A percentile compares a stretch with the other conserved stretches of the same genome.
Conservation (phyloP, 2,329 filamentous ascomycete species). For the Colletotrichum aenigma region DNA sequence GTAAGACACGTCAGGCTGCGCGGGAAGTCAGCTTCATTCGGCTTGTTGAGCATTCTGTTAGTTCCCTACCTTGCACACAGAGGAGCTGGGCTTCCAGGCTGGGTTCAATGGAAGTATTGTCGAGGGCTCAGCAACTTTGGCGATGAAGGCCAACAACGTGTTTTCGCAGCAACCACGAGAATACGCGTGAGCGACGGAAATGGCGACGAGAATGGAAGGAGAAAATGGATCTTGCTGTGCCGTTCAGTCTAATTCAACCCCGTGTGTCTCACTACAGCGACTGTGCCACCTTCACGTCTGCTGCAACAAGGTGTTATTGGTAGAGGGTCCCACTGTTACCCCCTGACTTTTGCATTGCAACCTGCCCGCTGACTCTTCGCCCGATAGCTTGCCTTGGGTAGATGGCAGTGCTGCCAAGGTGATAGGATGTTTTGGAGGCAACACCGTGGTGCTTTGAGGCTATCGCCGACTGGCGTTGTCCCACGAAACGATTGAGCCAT, state of each 20-base stretch:
- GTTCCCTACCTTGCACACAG: not conserved
- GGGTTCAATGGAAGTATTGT: not conserved
- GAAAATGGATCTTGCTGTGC: not conserved
- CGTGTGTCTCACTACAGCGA: not conserved
- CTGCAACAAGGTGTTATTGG: not conserved
- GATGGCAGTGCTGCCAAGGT: not conserved
- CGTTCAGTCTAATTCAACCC: not conserved
- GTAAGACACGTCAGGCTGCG: not conserved
- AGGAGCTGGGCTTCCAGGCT: not conserved
- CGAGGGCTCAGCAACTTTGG: not conserved
- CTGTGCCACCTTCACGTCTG: not conserved
- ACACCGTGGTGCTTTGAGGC: not conserved
- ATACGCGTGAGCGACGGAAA: not conserved
- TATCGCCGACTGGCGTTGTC: rapidly evolving
- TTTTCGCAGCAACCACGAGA: not conserved
- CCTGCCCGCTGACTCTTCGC: not conserved
- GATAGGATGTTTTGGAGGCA: not conserved
- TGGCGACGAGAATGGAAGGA: rapidly evolving
- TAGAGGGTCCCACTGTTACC: not conserved
- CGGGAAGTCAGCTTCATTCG: not conserved
- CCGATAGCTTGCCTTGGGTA: not conserved
- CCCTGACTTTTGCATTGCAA: not conserved
- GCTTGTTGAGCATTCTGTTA: not conserved
- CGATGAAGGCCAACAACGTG: not conserved
- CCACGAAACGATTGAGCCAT: rapidly evolving